phyloP scores from a whole-genome alignment of 2,329 filamentous ascomycete genomes.

The Chaetomiaceae sp. region DNA sequence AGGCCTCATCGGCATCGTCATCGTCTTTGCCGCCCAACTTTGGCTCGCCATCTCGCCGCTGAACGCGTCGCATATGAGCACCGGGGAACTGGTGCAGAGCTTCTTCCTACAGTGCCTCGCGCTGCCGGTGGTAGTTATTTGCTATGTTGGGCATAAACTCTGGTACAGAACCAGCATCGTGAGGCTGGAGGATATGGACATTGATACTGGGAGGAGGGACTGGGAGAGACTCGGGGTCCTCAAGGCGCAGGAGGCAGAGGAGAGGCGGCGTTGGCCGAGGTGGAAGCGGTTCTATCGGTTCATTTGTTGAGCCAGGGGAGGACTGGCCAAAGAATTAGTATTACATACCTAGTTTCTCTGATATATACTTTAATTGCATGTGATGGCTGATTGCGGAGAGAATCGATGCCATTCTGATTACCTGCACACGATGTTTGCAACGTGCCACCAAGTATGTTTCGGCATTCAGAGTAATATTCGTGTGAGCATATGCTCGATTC shows the following conservation, averaged over 20 bases:
- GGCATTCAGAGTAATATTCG: no score
- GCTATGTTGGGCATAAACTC: constrained; percentile 51
- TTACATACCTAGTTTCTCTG: no score
- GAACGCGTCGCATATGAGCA: constrained; percentile 29
- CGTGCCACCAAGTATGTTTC: no score
- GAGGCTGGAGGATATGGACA: constrained; percentile 55
- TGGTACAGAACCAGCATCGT: constrained; percentile 62
- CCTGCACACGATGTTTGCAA: no score
- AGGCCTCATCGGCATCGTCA: constrained; percentile 52
- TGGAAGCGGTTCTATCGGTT: constrained; percentile 29
- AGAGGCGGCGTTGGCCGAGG: constrained; percentile 24
- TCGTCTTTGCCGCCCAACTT: constrained; percentile 53
- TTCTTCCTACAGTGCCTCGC: constrained; percentile 55
- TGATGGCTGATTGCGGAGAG: no score
- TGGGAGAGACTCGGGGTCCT: constrained; percentile 23
- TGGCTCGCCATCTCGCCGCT: constrained; percentile 36
- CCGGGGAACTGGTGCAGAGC: constrained; percentile 31
- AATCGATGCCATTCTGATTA: no score
- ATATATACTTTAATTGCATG: no score
- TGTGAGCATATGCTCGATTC: no score
- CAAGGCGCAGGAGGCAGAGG: constrained; percentile 27
- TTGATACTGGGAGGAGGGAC: constrained; percentile 44
- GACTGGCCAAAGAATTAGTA: no score
- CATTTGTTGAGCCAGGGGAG: constrained; percentile 26
- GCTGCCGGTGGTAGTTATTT: constrained; percentile 48